Evolutionary conservation across 1,284 basidiomycete species (phyloP).

Genomic region (Puccinia polysora): DNA sequence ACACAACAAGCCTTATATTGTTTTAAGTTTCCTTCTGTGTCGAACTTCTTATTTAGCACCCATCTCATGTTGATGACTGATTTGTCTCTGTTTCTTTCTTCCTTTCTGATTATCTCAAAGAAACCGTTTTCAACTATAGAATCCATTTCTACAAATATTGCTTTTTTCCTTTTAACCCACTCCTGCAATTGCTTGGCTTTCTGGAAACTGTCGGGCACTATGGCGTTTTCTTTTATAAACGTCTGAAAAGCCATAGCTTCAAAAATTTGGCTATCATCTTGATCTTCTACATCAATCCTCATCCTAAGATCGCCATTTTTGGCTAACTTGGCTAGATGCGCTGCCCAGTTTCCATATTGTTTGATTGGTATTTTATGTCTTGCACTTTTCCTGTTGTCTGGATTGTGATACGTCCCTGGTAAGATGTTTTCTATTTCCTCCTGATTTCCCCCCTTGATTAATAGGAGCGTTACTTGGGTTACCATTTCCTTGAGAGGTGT

Average conservation of each 20-base stretch:
- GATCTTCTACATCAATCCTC: not conserved
- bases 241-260: too few species aligned
- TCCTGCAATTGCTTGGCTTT: too few species aligned
- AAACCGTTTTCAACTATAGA: not conserved
- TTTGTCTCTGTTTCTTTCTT: not conserved
- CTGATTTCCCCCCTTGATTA: not conserved
- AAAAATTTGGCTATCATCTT: too few species aligned
- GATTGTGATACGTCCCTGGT: not conserved
- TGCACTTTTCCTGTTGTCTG: not conserved
- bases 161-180: too few species aligned
- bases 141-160: too few species aligned
- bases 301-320: not conserved
- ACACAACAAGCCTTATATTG: not conserved
- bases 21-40: not conserved
- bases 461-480: too few species aligned
- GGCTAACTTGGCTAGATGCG: not conserved
- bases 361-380: not conserved
- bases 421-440: not conserved
- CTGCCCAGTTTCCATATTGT: not conserved
- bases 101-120: not conserved
- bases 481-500: too few species aligned
- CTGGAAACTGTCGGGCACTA: too few species aligned
- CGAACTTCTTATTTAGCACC: conserved; percentile 10
- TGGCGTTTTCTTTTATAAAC: too few species aligned
- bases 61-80: not conserved